Base-by-base conservation (phyloP, 2,329 filamentous ascomycete species). In the Hypoxylon sp. region DNA sequence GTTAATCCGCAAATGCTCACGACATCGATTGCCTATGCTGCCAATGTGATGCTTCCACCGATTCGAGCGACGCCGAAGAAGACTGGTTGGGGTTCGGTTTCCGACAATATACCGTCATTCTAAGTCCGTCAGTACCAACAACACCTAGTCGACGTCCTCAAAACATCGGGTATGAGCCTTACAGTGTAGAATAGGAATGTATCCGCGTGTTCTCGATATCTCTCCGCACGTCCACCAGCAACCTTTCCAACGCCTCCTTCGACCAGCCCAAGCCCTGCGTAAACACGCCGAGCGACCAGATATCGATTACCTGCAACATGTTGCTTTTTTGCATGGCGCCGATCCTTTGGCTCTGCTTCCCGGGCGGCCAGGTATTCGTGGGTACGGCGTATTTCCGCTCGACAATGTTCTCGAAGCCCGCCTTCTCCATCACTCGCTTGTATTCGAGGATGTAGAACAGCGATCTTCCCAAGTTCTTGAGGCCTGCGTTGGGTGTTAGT, bases 141-240 rank as follows among this genome's bases (percentile, higher is more conserved):
- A n/a, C n/a, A n/a, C n/a, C n/a, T 47, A 56, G 50, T 25, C 5
- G 47, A 15, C 12, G 11, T 5, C 7, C 6, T 3, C 25, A n/a
- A n/a, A 16, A 7, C 3, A 26, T 21, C 2, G 9, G 3, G 7
- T 5, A 21, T 34, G 25, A 34, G 31, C 11, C 66, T 58, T 51
- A 68, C 66, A 68, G 30, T 7, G 64, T 67, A 51, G 65, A 62
- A 35, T 62, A 68, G 3, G 62, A 64, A 27, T 68, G 65, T 16
- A 65, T 62, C 15, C 52, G 57, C 21, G 63, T 60, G 36, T 68
- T 62, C 19, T 54, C 60, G n/a, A 63, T 59, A 27, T 67, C 63
- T 37, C 55, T 60, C 29, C 57, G 57, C 19, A 63, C 58, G 11
- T 59, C 59, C 11, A 45, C 29, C 5, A 68, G 23, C 5, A 68